Conservation (phyloP, 1,284 basidiomycete genomes). For the Ustilago hordei region DNA sequence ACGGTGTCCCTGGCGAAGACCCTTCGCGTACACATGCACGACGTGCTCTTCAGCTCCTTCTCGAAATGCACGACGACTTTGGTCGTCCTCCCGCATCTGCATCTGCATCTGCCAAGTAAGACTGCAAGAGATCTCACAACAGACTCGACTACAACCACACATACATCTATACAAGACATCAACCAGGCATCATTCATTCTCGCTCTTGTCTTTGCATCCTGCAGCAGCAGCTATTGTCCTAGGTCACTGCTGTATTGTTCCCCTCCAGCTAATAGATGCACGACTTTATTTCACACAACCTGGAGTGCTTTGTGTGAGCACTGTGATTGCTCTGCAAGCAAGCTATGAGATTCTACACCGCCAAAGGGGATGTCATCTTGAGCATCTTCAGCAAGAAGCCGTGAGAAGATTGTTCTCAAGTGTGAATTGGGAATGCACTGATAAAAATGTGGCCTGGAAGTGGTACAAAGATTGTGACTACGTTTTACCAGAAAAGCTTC, state of each 20-base stretch:
- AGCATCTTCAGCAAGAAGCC: too few species aligned
- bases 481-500: not conserved
- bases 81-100: slow-evolving; percentile 43
- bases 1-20: slow-evolving; percentile 48
- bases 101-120: slow-evolving; percentile 28
- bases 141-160: not conserved
- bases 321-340: not conserved
- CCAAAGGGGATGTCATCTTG: too few species aligned
- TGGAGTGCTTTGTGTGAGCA: not conserved
- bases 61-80: slow-evolving; percentile 62
- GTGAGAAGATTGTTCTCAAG: too few species aligned
- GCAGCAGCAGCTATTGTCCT: not conserved
- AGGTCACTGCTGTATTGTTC: not conserved
- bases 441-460: not conserved
- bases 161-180: not conserved
- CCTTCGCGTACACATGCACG: slow-evolving; percentile 52
- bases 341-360: too few species aligned
- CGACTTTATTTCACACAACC: not conserved
- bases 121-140: not conserved
- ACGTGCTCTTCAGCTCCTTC: slow-evolving; percentile 53
- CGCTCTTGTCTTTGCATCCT: not conserved
- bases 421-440: not conserved
- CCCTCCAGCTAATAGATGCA: slow-evolving; percentile 16
- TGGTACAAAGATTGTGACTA: not conserved
- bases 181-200: not conserved